Base-by-base conservation (phyloP, 495 filamentous ascomycete genomes). In the Penicillium nucicola region DNA sequence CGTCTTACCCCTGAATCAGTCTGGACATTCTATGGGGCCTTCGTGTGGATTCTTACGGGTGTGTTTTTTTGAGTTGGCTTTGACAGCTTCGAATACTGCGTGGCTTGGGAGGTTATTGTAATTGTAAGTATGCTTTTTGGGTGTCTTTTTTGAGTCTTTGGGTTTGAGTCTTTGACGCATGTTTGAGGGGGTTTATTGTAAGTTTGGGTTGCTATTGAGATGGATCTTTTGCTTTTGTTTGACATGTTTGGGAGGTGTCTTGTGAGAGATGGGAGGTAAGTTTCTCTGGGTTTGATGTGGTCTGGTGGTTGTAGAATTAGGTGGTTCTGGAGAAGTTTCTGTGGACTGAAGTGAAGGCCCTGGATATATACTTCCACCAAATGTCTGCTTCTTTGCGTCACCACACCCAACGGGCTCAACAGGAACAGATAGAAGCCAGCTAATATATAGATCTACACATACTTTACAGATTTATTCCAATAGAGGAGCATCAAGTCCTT, bases 1-100 rank as follows among this genome's bases (percentile, higher is more conserved):
- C 37, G 46, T 48, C 36, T 48, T 48, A 48, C 46, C 46, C 46
- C 46, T 48, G 46, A 48, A 41, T 28, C 32, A 48, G 15, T 48
- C 12, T 19, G 17, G 36, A 41, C 36, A 28, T 28, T 28, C 25
- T 28, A 28, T 28, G 25, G 25, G 25, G 25, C 5, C 25, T 28
- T 6, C 5, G 20, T 22, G 25, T 28, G 25, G 25, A 28, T 28
- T 28, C 25, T 28, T 28, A 28, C 25, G 5, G 7, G 25, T 4
- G 25, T 28, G 25, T 31, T 48, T n/a, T 31, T 48, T 41, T 18
- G 18, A 14, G 46, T 30, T 48, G 11, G 14, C 36, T 25, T 40
- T 23, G 28, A 48, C 37, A 48, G 46, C 36, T 48, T 41, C 37
- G 36, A 48, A 40, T 41, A 48, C 46, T 41, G 30, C 18, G 19